phyloP scores from a whole-genome alignment of 2,329 filamentous ascomycete genomes.

The Penicillium capsulatum region DNA sequence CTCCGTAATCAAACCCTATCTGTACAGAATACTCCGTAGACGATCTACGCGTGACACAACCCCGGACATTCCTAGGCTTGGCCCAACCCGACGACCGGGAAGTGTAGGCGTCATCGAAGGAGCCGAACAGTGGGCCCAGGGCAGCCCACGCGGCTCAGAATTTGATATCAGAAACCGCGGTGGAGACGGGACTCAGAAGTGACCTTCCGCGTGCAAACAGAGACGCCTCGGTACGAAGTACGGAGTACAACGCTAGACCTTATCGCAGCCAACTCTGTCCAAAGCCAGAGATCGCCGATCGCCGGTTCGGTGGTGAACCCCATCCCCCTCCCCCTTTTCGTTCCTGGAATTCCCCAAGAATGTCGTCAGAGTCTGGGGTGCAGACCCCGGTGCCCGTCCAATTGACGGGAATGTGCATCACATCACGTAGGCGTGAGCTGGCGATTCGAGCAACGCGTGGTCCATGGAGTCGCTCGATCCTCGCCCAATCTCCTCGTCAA shows the following conservation, averaged over 20 bases:
- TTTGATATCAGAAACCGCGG: constrained; percentile 13
- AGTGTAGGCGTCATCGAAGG: constrained; percentile 20
- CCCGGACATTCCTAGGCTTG: constrained; percentile 6
- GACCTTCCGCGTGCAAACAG: not conserved
- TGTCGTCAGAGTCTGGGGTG: not conserved
- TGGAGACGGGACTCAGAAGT: too few relatives aligned
- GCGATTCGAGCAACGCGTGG: too few relatives aligned
- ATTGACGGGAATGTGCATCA: too few relatives aligned
- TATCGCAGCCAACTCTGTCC: not conserved
- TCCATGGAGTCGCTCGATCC: constrained; percentile 10
- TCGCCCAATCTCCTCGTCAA: too few relatives aligned
- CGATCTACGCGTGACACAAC: too few relatives aligned
- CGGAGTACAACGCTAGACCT: too few relatives aligned
- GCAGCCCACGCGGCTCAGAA: not conserved
- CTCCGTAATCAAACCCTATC: too few relatives aligned
- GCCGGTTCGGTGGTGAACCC: not conserved
- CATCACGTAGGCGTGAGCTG: too few relatives aligned
- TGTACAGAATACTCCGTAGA: too few relatives aligned
- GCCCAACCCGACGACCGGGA: constrained; percentile 16
- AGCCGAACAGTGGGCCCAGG: not conserved
- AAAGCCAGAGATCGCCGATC: not conserved
- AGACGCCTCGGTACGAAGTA: not conserved
- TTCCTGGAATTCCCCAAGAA: too few relatives aligned
- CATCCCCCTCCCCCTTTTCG: not conserved
- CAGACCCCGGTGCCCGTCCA: too few relatives aligned